Conservation (phyloP, 2,329 filamentous ascomycete genomes). For the Apiospora hydei region DNA sequence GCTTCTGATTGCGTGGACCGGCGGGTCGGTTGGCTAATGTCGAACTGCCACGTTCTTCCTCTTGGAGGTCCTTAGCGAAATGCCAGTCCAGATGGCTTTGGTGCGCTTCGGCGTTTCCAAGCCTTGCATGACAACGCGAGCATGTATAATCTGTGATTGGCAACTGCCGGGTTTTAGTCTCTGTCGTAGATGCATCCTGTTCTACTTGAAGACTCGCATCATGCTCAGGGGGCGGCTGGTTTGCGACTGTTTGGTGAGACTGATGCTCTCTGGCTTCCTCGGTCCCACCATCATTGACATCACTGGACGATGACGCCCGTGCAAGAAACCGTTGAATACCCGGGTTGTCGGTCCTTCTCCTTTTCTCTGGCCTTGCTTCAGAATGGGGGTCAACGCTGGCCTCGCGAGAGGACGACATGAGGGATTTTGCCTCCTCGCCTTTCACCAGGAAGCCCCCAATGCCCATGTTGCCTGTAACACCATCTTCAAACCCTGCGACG, state of each 20-base stretch:
- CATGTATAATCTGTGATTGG: slow-evolving; percentile 58
- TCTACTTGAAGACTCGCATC: slow-evolving; percentile 15
- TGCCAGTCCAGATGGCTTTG: slow-evolving; percentile 93
- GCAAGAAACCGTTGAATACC: slow-evolving; percentile 67
- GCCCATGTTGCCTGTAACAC: slow-evolving; percentile 80
- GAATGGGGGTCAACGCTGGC: slow-evolving; percentile 37
- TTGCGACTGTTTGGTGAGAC: background rate
- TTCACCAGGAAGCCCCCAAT: slow-evolving; percentile 88
- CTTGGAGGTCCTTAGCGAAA: slow-evolving; percentile 85
- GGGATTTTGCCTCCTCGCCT: slow-evolving; percentile 68
- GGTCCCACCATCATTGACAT: slow-evolving; percentile 17
- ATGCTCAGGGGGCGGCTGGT: slow-evolving; percentile 8
- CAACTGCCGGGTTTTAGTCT: slow-evolving; percentile 38
- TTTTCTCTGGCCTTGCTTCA: slow-evolving; percentile 49
- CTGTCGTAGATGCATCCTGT: slow-evolving; percentile 4
- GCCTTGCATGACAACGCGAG: slow-evolving; percentile 67
- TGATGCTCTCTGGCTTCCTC: slow-evolving; percentile 36
- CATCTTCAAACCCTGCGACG: slow-evolving; percentile 92
- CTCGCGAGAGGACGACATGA: slow-evolving; percentile 48
- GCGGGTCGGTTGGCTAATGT: slow-evolving; percentile 50
- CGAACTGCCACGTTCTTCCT: slow-evolving; percentile 61
- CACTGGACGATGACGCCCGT: slow-evolving; percentile 44
- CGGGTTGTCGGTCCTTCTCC: slow-evolving; percentile 53
- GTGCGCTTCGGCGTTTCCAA: slow-evolving; percentile 64
- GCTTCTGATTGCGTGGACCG: slow-evolving; percentile 44